A percentile compares a stretch with the other conserved stretches of the same genome.
These are phyloP conservation scores for Lodderomyces theae DNA, from an alignment of 1,139 yeast species.

Conservation along the genomic window DNA sequence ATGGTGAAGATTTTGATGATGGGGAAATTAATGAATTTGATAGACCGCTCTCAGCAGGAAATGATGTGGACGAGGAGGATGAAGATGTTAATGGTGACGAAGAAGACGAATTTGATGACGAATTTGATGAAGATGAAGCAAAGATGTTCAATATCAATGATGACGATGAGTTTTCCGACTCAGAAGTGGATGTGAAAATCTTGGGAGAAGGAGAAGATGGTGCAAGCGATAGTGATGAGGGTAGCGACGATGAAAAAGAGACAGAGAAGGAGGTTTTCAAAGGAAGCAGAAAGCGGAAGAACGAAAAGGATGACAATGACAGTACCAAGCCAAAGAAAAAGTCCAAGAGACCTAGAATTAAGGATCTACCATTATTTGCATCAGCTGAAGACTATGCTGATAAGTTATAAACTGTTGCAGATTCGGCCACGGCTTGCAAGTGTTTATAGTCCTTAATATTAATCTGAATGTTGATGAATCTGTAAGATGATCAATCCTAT, in stretches of 20 bases:
- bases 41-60: slow-evolving; percentile 11
- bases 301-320: slow-evolving; percentile 13
- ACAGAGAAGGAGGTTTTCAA: slow-evolving; percentile 10
- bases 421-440: background rate
- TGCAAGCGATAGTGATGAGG: slow-evolving; percentile 19
- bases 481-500: too few species aligned
- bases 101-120: slow-evolving; percentile 19
- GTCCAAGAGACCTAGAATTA: slow-evolving; percentile 58
- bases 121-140: slow-evolving; percentile 19
- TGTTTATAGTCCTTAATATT: background rate
- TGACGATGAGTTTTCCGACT: slow-evolving; percentile 40
- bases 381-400: slow-evolving; percentile 82
- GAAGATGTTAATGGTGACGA: slow-evolving; percentile 10
- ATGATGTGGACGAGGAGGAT: slow-evolving; percentile 18
- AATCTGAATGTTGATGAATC: too few species aligned
- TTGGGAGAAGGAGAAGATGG: slow-evolving; percentile 33
- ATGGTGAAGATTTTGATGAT: slow-evolving; percentile 18
- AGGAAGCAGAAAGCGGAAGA: slow-evolving; percentile 26
- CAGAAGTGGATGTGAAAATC: slow-evolving; percentile 26
- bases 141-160: slow-evolving; percentile 30
- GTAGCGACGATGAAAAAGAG: slow-evolving; percentile 21
- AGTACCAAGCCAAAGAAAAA: slow-evolving; percentile 21
- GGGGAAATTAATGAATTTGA: slow-evolving; percentile 8
- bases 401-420: background rate
- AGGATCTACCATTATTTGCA: slow-evolving; percentile 80